Evolutionary conservation across 495 filamentous ascomycete species (phyloP), one percentile per base, ranked within the genome.

Genomic region (Penicillium malachiteum): DNA sequence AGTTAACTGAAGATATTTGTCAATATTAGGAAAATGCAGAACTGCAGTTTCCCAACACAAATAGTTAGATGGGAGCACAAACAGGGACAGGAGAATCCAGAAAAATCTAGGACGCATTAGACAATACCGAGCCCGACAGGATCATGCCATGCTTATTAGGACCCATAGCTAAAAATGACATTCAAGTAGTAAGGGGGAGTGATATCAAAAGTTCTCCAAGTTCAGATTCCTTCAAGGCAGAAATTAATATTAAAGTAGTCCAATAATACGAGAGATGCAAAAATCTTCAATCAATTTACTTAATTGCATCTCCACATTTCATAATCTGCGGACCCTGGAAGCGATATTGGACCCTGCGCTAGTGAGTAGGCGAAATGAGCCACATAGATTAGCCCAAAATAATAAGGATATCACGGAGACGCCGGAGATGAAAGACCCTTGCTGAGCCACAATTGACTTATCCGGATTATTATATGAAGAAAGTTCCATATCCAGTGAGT

Each of bases 31-130:
- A 2, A 12, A 45, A 31, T 30, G 42, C 43, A 6, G 0, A 26
- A 26, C 1, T 26, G 2, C 21, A 30, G 17, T 31, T 31, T 8
- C 37, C 37, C 5, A 14, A 1, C 37, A 2, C 21, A 14, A 11
- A 39, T 26, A 0, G 30, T 48, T 2, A 55, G 32, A 1, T 47
- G 41, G 1, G 61, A 56, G 1, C n/a, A n/a, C n/a, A n/a, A 58
- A 54, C 16, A 66, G 49, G n/a, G n/a, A n/a, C n/a, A 7, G 67
- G 49, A 49, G 54, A 58, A 30, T 67, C 67, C 42, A 67, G 33
- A 51, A 18, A 67, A 59, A 11, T 67, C 61, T 4, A 58, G 35
- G 4, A 26, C 21, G 4, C 1, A 26, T 26, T 26, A 26, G 21
- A 1, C 4, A 26, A 4, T 4, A 26, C 21, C 21, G 21, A 26